Evolutionary conservation across 1,284 basidiomycete genomes (phyloP).

Genomic region (Rhodotorula sp.): DNA sequence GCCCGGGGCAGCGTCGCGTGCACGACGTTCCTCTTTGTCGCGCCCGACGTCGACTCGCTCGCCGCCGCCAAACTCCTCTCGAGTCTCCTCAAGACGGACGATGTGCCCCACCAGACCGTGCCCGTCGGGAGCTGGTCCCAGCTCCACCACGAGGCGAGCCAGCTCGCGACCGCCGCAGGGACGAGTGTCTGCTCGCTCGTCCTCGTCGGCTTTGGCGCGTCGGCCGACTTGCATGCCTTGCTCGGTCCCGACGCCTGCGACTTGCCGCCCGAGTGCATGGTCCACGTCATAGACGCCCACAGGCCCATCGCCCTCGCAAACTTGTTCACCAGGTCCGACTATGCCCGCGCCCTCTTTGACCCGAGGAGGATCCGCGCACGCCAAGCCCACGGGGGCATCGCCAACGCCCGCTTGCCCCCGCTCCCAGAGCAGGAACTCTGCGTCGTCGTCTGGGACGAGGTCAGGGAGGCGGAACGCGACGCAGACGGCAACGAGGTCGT

Average conservation of each 20-base stretch:
- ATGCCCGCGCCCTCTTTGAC: constrained; percentile 48
- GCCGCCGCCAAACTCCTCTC: constrained; percentile 86
- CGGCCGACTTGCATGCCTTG: constrained; percentile 72
- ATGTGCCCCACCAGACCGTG: constrained; percentile 83
- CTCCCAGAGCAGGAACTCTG: constrained; percentile 51
- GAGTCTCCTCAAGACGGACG: constrained; percentile 88
- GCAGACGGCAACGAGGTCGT: constrained; percentile 47
- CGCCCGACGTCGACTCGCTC: constrained; percentile 85
- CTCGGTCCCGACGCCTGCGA: constrained; percentile 43
- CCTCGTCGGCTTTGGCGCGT: constrained; percentile 87
- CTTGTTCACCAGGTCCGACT: constrained; percentile 59
- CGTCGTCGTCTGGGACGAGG: constrained; percentile 90
- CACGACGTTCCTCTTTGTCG: constrained; percentile 66
- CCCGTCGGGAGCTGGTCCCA: constrained; percentile 86
- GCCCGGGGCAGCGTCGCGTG: constrained; percentile 27
- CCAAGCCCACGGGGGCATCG: constrained; percentile 33
- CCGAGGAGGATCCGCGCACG: constrained; percentile 43
- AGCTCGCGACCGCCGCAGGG: constrained; percentile 53
- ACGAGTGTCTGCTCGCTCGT: constrained; percentile 76
- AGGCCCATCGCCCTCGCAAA: constrained; percentile 88
- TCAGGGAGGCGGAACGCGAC: constrained; percentile 54
- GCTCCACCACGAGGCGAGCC: constrained; percentile 65
- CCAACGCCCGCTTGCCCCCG: constrained; percentile 38
- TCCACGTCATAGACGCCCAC: constrained; percentile 93
- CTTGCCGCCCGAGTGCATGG: constrained; percentile 56